Evolutionary conservation across 2,329 filamentous ascomycete genomes (phyloP), one percentile per base, ranked within the genome.

Genomic region (Trichoderma citrinoviride): DNA sequence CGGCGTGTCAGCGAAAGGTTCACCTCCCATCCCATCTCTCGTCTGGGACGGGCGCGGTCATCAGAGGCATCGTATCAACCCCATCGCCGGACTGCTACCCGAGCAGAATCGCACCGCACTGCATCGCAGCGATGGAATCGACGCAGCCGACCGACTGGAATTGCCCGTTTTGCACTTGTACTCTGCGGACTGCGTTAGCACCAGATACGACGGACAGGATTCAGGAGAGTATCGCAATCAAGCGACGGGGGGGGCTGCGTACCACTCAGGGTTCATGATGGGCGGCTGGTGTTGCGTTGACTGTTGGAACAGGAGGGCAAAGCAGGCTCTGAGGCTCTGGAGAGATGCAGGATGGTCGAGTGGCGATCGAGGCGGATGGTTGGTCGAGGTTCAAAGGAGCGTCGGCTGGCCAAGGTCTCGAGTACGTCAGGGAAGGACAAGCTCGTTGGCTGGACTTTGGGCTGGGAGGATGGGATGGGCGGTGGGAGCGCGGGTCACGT

Each of bases 191-290:
- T 64, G n/a, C n/a, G 73, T 75, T 67, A 74, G 72, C 68, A 61
- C 70, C 67, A 55, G 54, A 62, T 29, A 54, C 44, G 25, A 54
- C n/a, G 23, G 40, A 37, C 49, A 44, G 58, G 44, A 37, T 66
- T 73, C 70, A 76, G 73, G 74, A 72, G 73, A 72, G 66, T 68
- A 70, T 71, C 71, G 70, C 71, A 69, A 70, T 68, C 69, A 25
- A 50, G 62, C 68, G 68, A 70, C 21, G 17, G 29, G 27, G 70
- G 70, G 60, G 55, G 67, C 69, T 74, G 88, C 90, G 77, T 88
- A 95, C 91, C 86, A 95, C 91, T 95, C 91, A 78, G 91, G 91
- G 85, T 95, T 95, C 91, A 95, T 95, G 77, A 74, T 91, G 84
- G 79, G 33, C 33, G 33, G 33, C 12, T 76, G 76, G 75, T 61